A percentile compares a stretch with the other conserved stretches of the same genome.
Conservation (phyloP, 2,329 filamentous ascomycete genomes). For the Nannizziopsis arthrosporioides region DNA sequence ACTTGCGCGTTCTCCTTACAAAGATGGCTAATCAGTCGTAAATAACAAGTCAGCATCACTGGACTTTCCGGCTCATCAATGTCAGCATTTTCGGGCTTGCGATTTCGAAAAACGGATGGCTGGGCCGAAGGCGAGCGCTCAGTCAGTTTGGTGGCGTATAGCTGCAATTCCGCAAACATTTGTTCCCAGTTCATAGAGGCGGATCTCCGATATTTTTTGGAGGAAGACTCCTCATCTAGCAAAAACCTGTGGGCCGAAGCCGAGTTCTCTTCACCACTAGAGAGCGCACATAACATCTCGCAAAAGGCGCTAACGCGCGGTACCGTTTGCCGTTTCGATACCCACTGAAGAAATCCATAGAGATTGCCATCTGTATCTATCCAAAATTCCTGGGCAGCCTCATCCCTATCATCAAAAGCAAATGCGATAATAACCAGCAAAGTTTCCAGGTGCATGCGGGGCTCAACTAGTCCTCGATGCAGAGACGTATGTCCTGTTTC, state of each 20-base stretch:
- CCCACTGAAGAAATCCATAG: slow-evolving; percentile 91
- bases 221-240: slow-evolving; percentile 62
- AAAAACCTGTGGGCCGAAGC: slow-evolving; percentile 79
- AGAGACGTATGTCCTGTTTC: slow-evolving; percentile 33
- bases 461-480: slow-evolving; percentile 32
- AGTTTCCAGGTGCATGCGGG: slow-evolving; percentile 59
- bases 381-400: slow-evolving; percentile 85
- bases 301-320: slow-evolving; percentile 95
- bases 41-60: slow-evolving; percentile 93
- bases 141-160: slow-evolving; percentile 67
- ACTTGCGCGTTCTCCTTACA: slow-evolving; percentile 61
- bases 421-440: slow-evolving; percentile 90
- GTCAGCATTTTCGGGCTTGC: slow-evolving; percentile 52
- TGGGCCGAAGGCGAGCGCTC: slow-evolving; percentile 54
- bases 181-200: slow-evolving; percentile 85
- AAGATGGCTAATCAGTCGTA: slow-evolving; percentile 75
- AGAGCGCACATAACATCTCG: slow-evolving; percentile 84
- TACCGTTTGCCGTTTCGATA: slow-evolving; percentile 86
- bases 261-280: slow-evolving; percentile 70
- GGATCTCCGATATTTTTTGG: slow-evolving; percentile 67
- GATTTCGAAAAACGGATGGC: slow-evolving; percentile 43
- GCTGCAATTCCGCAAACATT: slow-evolving; percentile 79
- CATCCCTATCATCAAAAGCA: slow-evolving; percentile 72
- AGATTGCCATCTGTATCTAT: slow-evolving; percentile 82
- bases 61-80: slow-evolving; percentile 84